These are phyloP conservation scores for Raphidocelis subcapitata DNA, from an alignment of 139 green algal species.

Conservation along the genomic window DNA sequence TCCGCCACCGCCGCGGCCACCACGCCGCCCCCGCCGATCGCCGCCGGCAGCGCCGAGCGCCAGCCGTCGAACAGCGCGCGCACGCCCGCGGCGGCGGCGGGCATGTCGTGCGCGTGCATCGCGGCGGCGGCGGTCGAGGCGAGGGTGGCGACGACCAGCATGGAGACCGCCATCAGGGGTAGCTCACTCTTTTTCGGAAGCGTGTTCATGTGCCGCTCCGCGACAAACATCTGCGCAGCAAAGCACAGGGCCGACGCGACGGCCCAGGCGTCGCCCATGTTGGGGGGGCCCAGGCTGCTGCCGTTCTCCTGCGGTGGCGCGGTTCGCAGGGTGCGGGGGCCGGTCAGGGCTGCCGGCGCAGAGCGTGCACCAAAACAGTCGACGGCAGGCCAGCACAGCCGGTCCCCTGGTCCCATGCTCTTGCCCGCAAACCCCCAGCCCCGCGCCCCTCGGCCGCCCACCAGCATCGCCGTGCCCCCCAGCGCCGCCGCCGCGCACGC, in stretches of 20 bases:
- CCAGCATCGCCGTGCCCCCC: conserved; percentile 64
- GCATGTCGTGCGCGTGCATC: conserved; percentile 20
- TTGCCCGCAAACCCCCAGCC: too few species aligned
- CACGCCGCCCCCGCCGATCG: too few species aligned
- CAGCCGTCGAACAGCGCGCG: conserved; percentile 4
- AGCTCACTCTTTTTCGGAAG: conserved; percentile 34
- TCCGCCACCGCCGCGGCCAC: too few species aligned
- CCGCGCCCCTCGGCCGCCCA: conserved; percentile 36
- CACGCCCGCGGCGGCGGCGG: not conserved
- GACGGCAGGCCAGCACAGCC: too few species aligned
- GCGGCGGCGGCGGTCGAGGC: conserved; percentile 5
- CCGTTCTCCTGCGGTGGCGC: too few species aligned
- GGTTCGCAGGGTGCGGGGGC: too few species aligned
- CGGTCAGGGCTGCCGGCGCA: too few species aligned
- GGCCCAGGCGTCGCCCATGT: conserved; percentile 64
- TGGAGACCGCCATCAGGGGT: conserved; percentile 47
- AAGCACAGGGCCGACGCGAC: conserved; percentile 72
- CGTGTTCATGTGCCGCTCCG: conserved; percentile 40
- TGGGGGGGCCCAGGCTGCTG: conserved; percentile 10
- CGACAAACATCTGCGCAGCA: conserved; percentile 70
- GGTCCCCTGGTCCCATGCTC: too few species aligned
- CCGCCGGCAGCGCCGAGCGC: conserved; percentile 1
- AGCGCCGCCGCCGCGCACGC: conserved; percentile 54
- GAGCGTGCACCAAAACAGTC: too few species aligned
- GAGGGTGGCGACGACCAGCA: conserved; percentile 37